A percentile compares a stretch with the other conserved stretches of the same genome.
Conservation (phyloP, 805 yeast genomes). For the Starmerella vaccinii region DNA sequence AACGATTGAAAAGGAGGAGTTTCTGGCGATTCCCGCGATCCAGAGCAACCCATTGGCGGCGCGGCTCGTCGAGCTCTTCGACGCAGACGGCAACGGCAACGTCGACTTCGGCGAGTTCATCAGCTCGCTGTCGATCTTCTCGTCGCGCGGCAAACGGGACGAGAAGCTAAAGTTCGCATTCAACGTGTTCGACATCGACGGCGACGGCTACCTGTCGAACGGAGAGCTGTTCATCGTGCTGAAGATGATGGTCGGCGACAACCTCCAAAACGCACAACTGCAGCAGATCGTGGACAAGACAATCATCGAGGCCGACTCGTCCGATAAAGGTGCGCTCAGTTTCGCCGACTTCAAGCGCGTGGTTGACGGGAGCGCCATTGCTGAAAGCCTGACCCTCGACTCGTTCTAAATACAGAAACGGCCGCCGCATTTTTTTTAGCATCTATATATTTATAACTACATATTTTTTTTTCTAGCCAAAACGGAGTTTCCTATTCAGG, state of each 20-base stretch:
- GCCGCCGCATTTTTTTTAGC: not conserved
- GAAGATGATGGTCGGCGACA: conserved; percentile 94
- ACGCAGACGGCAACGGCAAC: conserved; percentile 82
- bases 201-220: conserved; percentile 88
- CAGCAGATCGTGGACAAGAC: conserved; percentile 97
- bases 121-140: conserved; percentile 73
- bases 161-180: conserved; percentile 85
- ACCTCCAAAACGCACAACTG: conserved; percentile 71
- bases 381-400: conserved; percentile 32
- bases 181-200: conserved; percentile 87
- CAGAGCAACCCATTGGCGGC: conserved; percentile 80
- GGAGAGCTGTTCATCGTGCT: conserved; percentile 88
- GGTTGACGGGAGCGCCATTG: conserved; percentile 33
- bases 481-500: too few species aligned
- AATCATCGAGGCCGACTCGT: conserved; percentile 80
- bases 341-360: conserved; percentile 71
- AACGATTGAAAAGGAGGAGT: conserved; percentile 80
- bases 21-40: conserved; percentile 86
- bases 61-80: conserved; percentile 88
- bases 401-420: conserved; percentile 22
- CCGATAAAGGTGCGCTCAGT: conserved; percentile 75
- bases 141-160: conserved; percentile 66
- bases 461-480: not conserved
- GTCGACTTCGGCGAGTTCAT: conserved; percentile 95
- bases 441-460: not conserved